Evolutionary conservation across 2,329 filamentous ascomycete species (phyloP), one percentile per base, ranked within the genome.

Genomic region (Trichoderma brevicompactum): DNA sequence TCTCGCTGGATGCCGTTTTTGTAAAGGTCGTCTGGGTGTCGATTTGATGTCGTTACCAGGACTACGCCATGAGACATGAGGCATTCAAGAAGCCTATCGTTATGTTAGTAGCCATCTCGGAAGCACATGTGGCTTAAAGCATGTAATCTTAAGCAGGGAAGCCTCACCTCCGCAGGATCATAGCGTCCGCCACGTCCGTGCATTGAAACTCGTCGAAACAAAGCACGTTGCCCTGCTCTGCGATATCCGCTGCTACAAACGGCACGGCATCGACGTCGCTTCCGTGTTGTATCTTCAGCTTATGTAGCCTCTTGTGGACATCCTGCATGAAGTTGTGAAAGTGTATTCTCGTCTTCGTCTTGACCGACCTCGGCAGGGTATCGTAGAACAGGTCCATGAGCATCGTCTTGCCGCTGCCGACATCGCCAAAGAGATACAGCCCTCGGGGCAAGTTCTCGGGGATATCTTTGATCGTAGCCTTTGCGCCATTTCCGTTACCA

Each of bases 251-350:
- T 2, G 94, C 94, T 17, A 98, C 90, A 74, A 96, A 95, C 0
- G 94, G 94, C 50, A 98, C 86, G 0, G 88, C 92, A 77, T 99
- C 95, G 44, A 97, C 85, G 71, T 97, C 93, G 74, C 89, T 93
- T 36, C 95, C 95, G 76, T 96, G 87, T 72, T 89, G 81, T 85
- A 95, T 90, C 81, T 97, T 97, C 79, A 96, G 89, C 74, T 87
- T 88, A 80, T 98, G 95, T 72, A 98, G 81, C 67, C 94, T 86
- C 77, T 90, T 92, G 80, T 99, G 95, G 55, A 98, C 90, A 77
- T 96, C 92, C 78, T 98, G 95, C 95, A 99, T 99, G 82, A 99
- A 99, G 77, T 97, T 97, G 82, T 98, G 93, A 79, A 99, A 99
- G 81, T 99, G 95, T 73, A 99, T 97, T 54, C 95, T 86, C 53